Percentiles rank a stretch among this genome's conserved stretches.
phyloP scores from a whole-genome alignment of 176 grass and related monocot species.

The Aegilops sharonensis region DNA sequence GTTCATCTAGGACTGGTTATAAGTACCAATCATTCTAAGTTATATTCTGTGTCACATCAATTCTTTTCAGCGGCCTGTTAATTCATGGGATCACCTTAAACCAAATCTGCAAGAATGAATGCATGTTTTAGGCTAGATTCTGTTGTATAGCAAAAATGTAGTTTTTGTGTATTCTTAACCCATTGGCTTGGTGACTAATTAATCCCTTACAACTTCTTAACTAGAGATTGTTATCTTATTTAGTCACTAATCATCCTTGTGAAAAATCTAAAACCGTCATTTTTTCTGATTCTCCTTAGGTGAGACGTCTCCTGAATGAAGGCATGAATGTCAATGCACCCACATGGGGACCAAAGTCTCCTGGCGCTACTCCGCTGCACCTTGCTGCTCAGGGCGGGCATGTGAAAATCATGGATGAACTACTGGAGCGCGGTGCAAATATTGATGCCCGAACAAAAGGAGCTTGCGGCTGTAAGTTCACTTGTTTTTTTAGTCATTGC shows the following conservation, averaged over 20 bases:
- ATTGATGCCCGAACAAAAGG: constrained; percentile 97
- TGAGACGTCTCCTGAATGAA: constrained; percentile 69
- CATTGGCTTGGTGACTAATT: neutral
- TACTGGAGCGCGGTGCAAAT: constrained; percentile 89
- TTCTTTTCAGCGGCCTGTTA: no score
- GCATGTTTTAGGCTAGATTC: no score
- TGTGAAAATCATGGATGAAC: constrained; percentile 88
- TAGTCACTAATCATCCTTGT: neutral
- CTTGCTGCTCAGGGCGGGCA: constrained; percentile 94
- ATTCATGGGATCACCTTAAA: neutral
- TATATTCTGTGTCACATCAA: neutral
- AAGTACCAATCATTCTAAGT: neutral
- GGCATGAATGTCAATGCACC: constrained; percentile 79
- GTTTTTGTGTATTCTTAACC: neutral
- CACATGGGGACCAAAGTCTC: constrained; percentile 78
- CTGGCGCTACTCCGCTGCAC: constrained; percentile 77
- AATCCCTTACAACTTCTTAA: neutral
- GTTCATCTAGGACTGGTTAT: no score
- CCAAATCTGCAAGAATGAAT: neutral
- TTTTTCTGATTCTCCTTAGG: constrained; percentile 37
- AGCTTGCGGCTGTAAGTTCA: constrained; percentile 90
- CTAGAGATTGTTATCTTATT: neutral
- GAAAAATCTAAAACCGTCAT: neutral
- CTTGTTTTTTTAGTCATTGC: neutral
- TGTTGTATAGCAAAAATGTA: neutral